Evolutionary conservation across 805 yeast species (phyloP), one percentile per base, ranked within the genome.

Genomic region (Clavispora vitiphila): DNA sequence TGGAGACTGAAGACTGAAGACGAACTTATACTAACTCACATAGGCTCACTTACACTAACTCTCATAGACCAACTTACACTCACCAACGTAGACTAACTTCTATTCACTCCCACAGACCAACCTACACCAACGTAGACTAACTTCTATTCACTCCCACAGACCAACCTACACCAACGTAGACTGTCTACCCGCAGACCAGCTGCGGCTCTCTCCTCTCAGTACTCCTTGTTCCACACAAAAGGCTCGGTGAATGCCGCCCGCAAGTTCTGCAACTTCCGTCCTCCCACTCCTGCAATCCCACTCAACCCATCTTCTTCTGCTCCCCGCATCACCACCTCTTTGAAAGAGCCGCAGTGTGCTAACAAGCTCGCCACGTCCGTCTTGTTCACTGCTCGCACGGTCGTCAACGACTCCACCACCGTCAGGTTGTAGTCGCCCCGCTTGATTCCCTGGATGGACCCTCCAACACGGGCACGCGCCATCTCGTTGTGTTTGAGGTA

Each of bases 281-380:
- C 62, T 1, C 83, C 82, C 54, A 77, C 57, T 0, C 82, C 83
- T 27, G 65, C 71, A 8, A 77, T 64, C 16, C 49, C 68, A 42
- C 45, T 57, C 45, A 61, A 51, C 2, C 47, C 50, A 16, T 48
- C 51, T 14, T 42, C 53, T 44, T 55, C 35, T 35, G 64, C 37
- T 49, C 68, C 45, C 46, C 54, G 55, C 41, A 50, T 29, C 25
- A 74, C 74, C 15, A 76, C 59, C 23, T 67, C 61, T 36, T 62
- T 62, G 35, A 77, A 61, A 8, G 67, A 64, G 34, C 72, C 72
- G 47, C 67, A 74, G 45, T 74, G 74, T 6, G 80, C 76, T 21
- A 77, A 57, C 42, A 76, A 51, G 42, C 74, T 75, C 18, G 71
- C 64, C 14, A 77, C 75, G 48, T 77, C 80, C 0, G 81, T 76